A percentile compares a stretch with the other conserved stretches of the same genome.
Conservation (phyloP, 768 basidiomycete genomes). For the Lyophyllum shimeji region DNA sequence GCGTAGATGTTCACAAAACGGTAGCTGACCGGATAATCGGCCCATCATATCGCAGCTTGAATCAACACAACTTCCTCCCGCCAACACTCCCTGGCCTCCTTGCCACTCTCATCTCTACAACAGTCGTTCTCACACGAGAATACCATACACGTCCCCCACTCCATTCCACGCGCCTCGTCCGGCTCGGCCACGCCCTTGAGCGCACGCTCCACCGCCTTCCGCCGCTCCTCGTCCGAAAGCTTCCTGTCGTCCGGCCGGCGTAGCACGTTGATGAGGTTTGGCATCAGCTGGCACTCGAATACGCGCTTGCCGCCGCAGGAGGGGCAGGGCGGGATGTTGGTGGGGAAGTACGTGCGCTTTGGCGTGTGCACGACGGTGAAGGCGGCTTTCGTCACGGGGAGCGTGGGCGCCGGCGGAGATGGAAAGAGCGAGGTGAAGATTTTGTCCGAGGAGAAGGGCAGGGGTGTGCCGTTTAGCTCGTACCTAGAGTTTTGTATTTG, state of each 20-base stretch:
- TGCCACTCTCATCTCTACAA: constrained; percentile 43
- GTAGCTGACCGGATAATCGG: too few relatives aligned
- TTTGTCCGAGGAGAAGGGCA: constrained; percentile 82
- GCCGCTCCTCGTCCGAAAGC: constrained; percentile 67
- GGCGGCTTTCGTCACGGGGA: constrained; percentile 59
- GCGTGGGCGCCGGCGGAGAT: constrained; percentile 37
- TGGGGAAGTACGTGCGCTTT: constrained; percentile 55
- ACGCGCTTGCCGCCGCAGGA: constrained; percentile 64
- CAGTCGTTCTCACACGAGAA: constrained; percentile 89
- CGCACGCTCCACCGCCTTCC: constrained; percentile 54
- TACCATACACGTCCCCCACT: constrained; percentile 91
- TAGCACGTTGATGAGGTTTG: constrained; percentile 84
- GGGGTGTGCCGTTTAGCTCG: constrained; percentile 79
- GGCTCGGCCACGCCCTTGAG: constrained; percentile 44
- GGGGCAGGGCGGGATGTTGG: constrained; percentile 62
- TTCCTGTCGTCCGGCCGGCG: constrained; percentile 31
- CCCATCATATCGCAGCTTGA: constrained; percentile 66
- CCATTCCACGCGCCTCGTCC: constrained; percentile 66
- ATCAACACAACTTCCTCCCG: constrained; percentile 73
- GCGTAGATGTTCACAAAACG: too few relatives aligned
- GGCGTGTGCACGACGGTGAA: constrained; percentile 53
- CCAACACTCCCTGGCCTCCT: constrained; percentile 54
- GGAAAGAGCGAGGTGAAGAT: constrained; percentile 79
- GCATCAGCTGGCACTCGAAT: constrained; percentile 96
- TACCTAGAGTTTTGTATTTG: constrained; percentile 51